phyloP scores from a whole-genome alignment of 2,329 filamentous ascomycete species.

The Ilyonectria robusta region DNA sequence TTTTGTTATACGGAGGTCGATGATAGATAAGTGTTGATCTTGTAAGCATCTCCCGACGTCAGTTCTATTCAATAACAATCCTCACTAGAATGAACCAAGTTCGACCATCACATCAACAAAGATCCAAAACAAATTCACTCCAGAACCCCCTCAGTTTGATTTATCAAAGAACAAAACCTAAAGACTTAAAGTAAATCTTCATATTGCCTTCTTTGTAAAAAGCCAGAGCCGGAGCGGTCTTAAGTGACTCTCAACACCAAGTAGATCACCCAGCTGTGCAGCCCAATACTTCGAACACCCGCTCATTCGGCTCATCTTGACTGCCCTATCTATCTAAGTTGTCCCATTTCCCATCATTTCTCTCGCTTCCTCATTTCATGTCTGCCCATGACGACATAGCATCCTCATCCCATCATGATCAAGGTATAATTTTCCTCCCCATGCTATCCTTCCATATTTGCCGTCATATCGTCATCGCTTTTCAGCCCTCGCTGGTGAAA shows the following conservation, averaged over 20 bases:
- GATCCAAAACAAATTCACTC: background rate
- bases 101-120: background rate
- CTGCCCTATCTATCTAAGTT: slow-evolving; percentile 32
- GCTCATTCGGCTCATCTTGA: slow-evolving; percentile 19
- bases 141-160: background rate
- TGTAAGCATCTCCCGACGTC: background rate
- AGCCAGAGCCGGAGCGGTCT: background rate
- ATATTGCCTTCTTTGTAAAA: background rate
- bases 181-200: background rate
- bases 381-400: slow-evolving; percentile 24
- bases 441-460: slow-evolving; percentile 10
- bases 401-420: slow-evolving; percentile 26
- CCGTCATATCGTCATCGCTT: slow-evolving; percentile 24
- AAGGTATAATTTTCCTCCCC: slow-evolving; percentile 37
- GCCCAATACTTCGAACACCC: slow-evolving; percentile 20
- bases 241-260: background rate
- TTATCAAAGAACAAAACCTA: background rate
- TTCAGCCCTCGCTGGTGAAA: background rate
- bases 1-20: too few species aligned
- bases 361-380: slow-evolving; percentile 26
- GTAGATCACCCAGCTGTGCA: background rate
- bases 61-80: too few species aligned
- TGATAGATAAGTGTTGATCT: background rate
- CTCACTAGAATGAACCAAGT: background rate
- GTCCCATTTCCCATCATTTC: slow-evolving; percentile 14